phyloP scores from a whole-genome alignment of 768 basidiomycete genomes.

The Hygrophorus russula region DNA sequence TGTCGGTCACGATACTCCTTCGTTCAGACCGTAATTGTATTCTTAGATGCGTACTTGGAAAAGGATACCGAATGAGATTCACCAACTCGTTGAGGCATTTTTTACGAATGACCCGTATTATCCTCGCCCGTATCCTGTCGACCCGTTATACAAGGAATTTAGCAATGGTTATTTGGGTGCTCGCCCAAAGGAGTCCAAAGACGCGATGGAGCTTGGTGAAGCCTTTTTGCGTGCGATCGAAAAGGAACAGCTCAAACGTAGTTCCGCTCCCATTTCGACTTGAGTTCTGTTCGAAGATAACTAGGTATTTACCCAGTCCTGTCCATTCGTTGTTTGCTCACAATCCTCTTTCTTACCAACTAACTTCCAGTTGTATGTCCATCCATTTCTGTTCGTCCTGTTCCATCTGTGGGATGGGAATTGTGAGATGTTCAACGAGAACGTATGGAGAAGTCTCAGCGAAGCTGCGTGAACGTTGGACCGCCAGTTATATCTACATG shows the following conservation, averaged over 20 bases:
- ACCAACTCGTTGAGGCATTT: constrained; percentile 14
- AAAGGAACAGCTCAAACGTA: constrained; percentile 9
- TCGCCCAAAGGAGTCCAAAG: constrained; percentile 9
- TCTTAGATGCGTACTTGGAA: constrained; percentile 14
- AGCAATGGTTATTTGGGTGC: constrained; percentile 13
- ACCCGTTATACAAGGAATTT: constrained; percentile 15
- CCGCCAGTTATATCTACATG: no score
- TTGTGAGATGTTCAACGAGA: no score
- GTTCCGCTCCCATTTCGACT: constrained; percentile 8
- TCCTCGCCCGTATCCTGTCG: constrained; percentile 14
- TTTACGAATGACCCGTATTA: constrained; percentile 22
- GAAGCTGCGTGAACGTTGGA: no score
- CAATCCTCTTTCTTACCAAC: no score
- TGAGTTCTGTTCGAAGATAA: no score
- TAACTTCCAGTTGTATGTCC: no score
- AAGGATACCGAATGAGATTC: constrained; percentile 10
- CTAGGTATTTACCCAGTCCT: no score
- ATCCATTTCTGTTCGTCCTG: no score
- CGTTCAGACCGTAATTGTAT: not conserved
- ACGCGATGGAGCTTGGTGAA: constrained; percentile 4
- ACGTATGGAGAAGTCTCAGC: no score
- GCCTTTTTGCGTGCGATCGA: constrained; percentile 13
- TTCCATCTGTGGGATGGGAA: no score
- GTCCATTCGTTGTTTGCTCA: no score
- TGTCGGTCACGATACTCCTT: not conserved